Base-by-base conservation (phyloP, 2,329 filamentous ascomycete species). In the Colletotrichum spinosum region DNA sequence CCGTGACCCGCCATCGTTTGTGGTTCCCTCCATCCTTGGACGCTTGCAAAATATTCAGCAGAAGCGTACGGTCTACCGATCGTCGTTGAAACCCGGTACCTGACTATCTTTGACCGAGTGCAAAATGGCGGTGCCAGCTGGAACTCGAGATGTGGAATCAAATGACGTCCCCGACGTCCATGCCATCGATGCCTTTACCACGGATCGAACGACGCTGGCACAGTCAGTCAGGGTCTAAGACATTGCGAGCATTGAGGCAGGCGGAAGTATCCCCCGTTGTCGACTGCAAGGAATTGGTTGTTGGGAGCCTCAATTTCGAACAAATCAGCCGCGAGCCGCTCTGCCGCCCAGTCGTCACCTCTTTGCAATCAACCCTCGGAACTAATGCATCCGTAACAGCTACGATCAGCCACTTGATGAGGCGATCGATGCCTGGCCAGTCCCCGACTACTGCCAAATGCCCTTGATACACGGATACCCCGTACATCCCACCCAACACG, bases 1-100 rank as follows among this genome's bases (percentile, higher is more conserved):
- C 50, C 56, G 45, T 39, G 38, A 46, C 62, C 57, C 57, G n/a
- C 38, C 58, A 49, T 46, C 58, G 55, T 10, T 52, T 48, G 51
- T 42, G 34, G 39, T 52, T 37, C 45, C 39, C 54, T 54, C 25
- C 25, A 4, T 25, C 4, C 25, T 37, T 55, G 51, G 57, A 35
- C 46, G 42, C 34, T 55, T 13, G 48, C 25, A 5, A 25, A 25
- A 25, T 25, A 25, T 25, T 25, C 25, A 25, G 35, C 52, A 48
- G 52, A 57, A 45, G 38, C 50, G 17, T 17, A 17, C 17, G 17
- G 17, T 17, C 2, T 48, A 57, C 63, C 54, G 57, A 48, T 35
- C 15, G 53, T 25, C 37, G n/a, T 49, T 56, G 48, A 42, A 60
- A 42, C 52, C 52, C 8, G 55, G 53, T n/a, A 25, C 58, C n/a